Conservation (phyloP, 106 monocot species). For the Platanthera guangdongensis region DNA sequence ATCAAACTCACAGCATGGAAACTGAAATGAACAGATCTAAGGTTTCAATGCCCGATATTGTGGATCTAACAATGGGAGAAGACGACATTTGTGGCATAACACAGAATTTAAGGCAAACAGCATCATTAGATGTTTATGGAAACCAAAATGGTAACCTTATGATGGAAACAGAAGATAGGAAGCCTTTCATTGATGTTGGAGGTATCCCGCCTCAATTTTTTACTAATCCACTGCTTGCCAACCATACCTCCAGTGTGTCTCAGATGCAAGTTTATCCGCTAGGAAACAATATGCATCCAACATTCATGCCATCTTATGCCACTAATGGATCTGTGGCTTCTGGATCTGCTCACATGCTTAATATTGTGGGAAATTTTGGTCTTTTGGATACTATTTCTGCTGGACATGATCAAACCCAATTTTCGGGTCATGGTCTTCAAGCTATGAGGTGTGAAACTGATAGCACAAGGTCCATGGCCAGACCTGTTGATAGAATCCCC, state of each 20-base stretch:
- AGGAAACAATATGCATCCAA: constrained; percentile 8
- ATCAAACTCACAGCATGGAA: constrained; percentile 16
- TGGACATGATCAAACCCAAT: constrained; percentile 6
- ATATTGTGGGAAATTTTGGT: constrained; percentile 21
- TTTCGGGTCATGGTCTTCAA: constrained; percentile 4
- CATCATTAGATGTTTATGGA: background rate
- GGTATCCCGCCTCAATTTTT: constrained; percentile 6
- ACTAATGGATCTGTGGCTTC: constrained; percentile 6
- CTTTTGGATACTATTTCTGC: constrained; percentile 28
- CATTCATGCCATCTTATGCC: constrained; percentile 11
- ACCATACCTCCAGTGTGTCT: background rate
- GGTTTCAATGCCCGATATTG: constrained; percentile 9
- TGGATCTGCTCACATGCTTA: constrained; percentile 5
- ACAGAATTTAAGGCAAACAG: constrained; percentile 3
- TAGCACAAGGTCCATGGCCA: constrained; percentile 16
- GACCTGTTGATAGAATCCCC: constrained; percentile 19
- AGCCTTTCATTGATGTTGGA: constrained; percentile 26
- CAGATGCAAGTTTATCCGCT: background rate
- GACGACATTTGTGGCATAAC: constrained; percentile 10
- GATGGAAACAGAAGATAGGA: constrained; percentile 40
- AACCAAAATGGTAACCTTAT: constrained; percentile 4
- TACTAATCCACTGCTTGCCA: constrained; percentile 10
- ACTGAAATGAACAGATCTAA: constrained; percentile 5
- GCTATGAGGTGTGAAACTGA: constrained; percentile 10
- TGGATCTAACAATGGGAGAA: constrained; percentile 55